These are phyloP conservation scores for Acanthamoeba lenticulata DNA, from an alignment of 208 protist species.

Conservation along the genomic window DNA sequence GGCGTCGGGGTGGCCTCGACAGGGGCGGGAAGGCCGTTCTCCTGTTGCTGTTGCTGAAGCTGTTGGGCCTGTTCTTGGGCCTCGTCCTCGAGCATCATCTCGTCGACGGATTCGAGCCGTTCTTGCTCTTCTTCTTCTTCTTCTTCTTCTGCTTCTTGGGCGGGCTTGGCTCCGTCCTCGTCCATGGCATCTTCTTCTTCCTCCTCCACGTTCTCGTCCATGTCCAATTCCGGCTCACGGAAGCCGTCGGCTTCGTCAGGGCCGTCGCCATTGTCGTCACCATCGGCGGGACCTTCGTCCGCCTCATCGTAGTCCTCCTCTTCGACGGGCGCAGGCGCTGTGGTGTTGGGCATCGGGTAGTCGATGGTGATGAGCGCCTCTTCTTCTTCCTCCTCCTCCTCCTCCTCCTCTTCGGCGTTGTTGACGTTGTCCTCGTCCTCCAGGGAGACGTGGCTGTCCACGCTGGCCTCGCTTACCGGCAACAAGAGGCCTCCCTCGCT, in stretches of 20 bases:
- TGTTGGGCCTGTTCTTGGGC: background rate
- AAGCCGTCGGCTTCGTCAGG: background rate
- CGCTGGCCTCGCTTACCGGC: background rate
- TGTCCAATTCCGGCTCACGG: background rate
- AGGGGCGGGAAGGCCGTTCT: background rate
- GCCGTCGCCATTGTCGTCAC: background rate
- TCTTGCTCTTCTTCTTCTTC: background rate
- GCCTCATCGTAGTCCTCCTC: background rate
- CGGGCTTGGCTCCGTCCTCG: background rate
- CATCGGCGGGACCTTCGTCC: background rate
- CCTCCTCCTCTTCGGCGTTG: background rate
- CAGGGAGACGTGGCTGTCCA: background rate
- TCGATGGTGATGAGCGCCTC: background rate
- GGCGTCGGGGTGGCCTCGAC: background rate
- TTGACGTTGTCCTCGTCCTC: background rate
- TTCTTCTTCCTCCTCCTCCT: background rate
- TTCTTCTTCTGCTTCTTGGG: background rate
- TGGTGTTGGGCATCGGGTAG: background rate
- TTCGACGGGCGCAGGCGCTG: background rate
- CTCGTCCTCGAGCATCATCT: conserved; percentile 26
- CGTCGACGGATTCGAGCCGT: background rate
- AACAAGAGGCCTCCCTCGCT: background rate
- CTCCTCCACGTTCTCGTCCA: background rate
- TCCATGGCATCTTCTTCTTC: background rate
- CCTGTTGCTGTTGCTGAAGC: background rate